Evolutionary conservation across 352 stramenopile genomes (phyloP).

Genomic region (Globisporangium iwayamae): DNA sequence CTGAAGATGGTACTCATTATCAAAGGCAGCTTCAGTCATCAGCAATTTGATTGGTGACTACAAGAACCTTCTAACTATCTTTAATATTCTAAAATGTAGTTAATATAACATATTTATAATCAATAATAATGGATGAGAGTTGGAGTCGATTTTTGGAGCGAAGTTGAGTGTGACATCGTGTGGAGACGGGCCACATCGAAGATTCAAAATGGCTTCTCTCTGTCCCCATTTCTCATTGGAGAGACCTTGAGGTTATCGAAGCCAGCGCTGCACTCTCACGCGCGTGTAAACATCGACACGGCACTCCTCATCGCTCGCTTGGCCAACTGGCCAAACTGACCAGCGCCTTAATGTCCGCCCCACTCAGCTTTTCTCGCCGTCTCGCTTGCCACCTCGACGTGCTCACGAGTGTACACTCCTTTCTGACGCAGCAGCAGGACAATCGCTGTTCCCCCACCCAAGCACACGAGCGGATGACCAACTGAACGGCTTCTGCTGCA

Average conservation of each 20-base stretch:
- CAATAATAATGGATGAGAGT: not conserved
- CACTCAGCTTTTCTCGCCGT: not conserved
- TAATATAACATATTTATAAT: not conserved
- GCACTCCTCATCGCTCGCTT: not conserved
- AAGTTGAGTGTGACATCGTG: not conserved
- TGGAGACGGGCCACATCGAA: slow-evolving; percentile 5
- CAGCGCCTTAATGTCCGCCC: too few relatives aligned
- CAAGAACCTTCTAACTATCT: too few relatives aligned
- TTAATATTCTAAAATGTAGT: too few relatives aligned
- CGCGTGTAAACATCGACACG: not conserved
- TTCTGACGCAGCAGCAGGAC: too few relatives aligned
- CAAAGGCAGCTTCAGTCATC: not conserved
- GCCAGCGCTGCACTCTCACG: too few relatives aligned
- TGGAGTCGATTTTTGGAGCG: not conserved
- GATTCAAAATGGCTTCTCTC: slow-evolving; percentile 16
- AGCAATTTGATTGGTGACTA: too few relatives aligned
- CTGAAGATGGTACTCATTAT: not conserved
- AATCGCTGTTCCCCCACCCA: too few relatives aligned
- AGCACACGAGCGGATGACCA: not conserved
- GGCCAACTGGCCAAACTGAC: not conserved
- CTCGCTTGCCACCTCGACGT: not conserved
- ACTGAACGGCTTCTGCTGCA: not conserved
- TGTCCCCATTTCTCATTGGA: not conserved
- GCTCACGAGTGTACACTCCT: not conserved
- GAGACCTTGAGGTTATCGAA: not conserved